Evolutionary conservation across 495 filamentous ascomycete genomes (phyloP), one percentile per base, ranked within the genome.

Genomic region (Cryomyces antarcticus): DNA sequence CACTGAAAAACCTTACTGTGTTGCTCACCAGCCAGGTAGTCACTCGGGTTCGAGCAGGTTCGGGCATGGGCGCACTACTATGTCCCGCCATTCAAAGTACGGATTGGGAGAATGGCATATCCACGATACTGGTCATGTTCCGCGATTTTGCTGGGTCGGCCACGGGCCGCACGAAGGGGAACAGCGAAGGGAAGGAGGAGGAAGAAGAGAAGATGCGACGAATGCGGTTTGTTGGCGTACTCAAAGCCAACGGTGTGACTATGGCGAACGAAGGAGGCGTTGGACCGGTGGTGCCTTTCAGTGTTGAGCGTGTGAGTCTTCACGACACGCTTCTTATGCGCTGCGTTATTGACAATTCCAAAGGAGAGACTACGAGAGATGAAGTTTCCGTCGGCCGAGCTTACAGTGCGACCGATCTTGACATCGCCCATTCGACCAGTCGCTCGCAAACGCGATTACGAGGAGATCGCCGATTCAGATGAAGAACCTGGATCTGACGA

Each of bases 91-190:
- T 89, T 45, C 75, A 75, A 40, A 69, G 68, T 17, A 61, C 57
- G 4, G 66, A 73, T 5, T 89, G 83, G 83, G 82, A 87, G 31
- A 70, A 62, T 33, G 70, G 68, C 30, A 61, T 89, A 4, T 69
- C 68, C 47, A 77, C 70, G 39, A 62, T 80, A 35, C 59, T 92
- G 42, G 73, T 76, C 30, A 51, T 92, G 37, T 88, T 82, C 56
- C 63, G 75, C 41, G 80, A 85, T 62, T 76, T 70, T 65, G 29
- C 50, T 29, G 46, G 48, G 42, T 9, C 38, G 24, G n/a, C 11
- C 24, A 36, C 9, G 12, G 3, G 12, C 33, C 9, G 9, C 12
- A 36, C 33, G 33, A 24, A 24, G 17, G 17, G 17, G 17, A 9
- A 35, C 33, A 35, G 12, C 9, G 33, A 35, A 9, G 12, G 7